Conservation (phyloP, 371 early-diverging fungal genomes). For the Mortierella sp. region DNA sequence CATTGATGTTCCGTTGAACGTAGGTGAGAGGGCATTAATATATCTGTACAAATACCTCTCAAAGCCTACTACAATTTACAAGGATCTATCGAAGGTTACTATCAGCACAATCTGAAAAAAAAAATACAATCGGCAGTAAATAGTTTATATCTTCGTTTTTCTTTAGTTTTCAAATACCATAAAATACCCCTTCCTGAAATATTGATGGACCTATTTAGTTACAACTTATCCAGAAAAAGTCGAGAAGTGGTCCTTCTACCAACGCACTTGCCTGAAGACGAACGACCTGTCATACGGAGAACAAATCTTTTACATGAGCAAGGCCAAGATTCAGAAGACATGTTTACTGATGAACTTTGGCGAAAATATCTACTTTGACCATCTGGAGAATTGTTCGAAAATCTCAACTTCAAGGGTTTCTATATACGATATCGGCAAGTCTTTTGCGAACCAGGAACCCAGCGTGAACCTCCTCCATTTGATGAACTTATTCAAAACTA, state of each 20-base stretch:
- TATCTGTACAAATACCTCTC: slow-evolving; percentile 38
- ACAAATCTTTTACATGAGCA: neutral
- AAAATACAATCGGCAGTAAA: neutral
- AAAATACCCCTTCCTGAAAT: neutral
- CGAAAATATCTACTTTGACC: slow-evolving; percentile 12
- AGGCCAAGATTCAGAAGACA: neutral
- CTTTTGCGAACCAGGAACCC: neutral
- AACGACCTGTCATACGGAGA: neutral
- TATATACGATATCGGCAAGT: slow-evolving; percentile 1
- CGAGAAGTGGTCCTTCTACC: slow-evolving; percentile 1
- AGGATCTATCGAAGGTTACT: no score
- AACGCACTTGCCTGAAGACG: neutral
- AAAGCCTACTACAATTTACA: neutral
- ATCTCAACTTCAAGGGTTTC: slow-evolving; percentile 5
- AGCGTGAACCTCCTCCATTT: neutral
- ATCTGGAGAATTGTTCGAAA: slow-evolving; percentile 5
- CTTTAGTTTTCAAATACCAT: neutral
- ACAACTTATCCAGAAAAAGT: slow-evolving; percentile 11
- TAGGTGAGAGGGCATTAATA: slow-evolving; percentile 19
- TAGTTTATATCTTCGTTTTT: neutral
- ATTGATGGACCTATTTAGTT: slow-evolving; percentile 9
- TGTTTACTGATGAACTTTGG: slow-evolving; percentile 8
- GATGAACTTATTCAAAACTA: neutral
- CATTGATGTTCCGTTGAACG: slow-evolving; percentile 35
- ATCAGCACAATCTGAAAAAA: neutral